Base-by-base conservation (phyloP, 2,329 filamentous ascomycete species). In the Colletotrichum godetiae region DNA sequence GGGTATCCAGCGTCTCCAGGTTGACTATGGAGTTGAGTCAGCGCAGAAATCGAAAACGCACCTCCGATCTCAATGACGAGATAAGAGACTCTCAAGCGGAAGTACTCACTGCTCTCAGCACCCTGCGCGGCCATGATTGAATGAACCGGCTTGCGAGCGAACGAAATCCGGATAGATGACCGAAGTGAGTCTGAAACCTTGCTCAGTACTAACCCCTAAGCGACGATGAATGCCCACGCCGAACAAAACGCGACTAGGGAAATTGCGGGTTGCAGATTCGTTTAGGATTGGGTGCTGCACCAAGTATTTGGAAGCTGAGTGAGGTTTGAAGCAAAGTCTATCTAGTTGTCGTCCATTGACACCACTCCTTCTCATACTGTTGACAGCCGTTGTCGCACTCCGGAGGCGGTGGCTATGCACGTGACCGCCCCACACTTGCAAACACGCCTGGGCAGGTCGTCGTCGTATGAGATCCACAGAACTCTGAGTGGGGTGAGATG, bases 1-100 rank as follows among this genome's bases (percentile, higher is more conserved):
- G 94, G 31, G 92, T 88, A 78, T 93, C 93, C 79, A 99, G 92
- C 74, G 90, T 91, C 78, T 92, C 91, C 79, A 99, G 86, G 77
- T 88, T 89, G 77, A 91, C 89, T 90, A 76, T 24, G 10, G 13
- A 31, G 29, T 4, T 4, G 19, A 12, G 57, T 74, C 33, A 75
- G 59, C 46, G 29, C 62, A 13, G 27, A 6, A 42, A 4, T 5
- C 35, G 7, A 24, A 13, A 13, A 24, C 7, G 3, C 8, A 10
- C 7, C 24, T 22, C 12, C 42, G 33, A 29, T 4, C 4, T n/a
- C 5, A 2, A 29, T 4, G 10, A 46, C 10, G 5, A 4, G 24
- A 29, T 13, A 3, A 15, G 13, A 15, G 37, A 42, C 15, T 42
- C 37, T 22, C 4, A 46, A 22, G 8, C 3, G 53, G 22, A 24